A percentile compares a stretch with the other conserved stretches of the same genome.
phyloP scores from a whole-genome alignment of 768 basidiomycete genomes.

The Boletus pseudopeckii region DNA sequence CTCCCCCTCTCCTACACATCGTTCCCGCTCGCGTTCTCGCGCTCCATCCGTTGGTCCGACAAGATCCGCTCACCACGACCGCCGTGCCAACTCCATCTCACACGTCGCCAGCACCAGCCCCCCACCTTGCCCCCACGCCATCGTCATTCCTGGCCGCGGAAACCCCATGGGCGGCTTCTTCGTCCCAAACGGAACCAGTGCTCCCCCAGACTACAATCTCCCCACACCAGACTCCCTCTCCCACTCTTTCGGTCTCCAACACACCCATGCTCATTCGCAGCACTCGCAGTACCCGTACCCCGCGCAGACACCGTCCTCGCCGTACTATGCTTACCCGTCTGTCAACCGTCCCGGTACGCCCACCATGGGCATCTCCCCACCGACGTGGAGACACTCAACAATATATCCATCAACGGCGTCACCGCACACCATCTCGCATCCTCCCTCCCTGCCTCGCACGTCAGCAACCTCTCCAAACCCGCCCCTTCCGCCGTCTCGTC shows the following conservation, averaged over 20 bases:
- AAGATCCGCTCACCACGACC: slow-evolving; percentile 44
- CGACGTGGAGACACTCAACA: slow-evolving; percentile 23
- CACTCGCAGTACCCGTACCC: slow-evolving; percentile 26
- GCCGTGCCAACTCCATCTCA: slow-evolving; percentile 60
- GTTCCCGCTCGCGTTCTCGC: slow-evolving; percentile 46
- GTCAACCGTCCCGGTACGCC: slow-evolving; percentile 14
- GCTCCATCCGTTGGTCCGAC: slow-evolving; percentile 46
- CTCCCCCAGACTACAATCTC: slow-evolving; percentile 39
- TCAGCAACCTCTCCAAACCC: slow-evolving; percentile 15
- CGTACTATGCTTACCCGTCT: slow-evolving; percentile 26
- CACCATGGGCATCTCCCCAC: slow-evolving; percentile 27
- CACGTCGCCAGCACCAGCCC: slow-evolving; percentile 50
- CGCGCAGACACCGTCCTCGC: slow-evolving; percentile 29
- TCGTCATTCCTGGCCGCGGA: slow-evolving; percentile 57
- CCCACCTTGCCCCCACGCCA: slow-evolving; percentile 52
- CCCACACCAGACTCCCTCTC: slow-evolving; percentile 41
- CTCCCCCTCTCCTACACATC: slow-evolving; percentile 31
- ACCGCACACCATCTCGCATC: slow-evolving; percentile 21
- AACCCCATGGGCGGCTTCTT: slow-evolving; percentile 33
- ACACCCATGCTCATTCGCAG: slow-evolving; percentile 26
- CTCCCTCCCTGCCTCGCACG: slow-evolving; percentile 13
- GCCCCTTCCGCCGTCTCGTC: neutral
- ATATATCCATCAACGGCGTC: slow-evolving; percentile 16
- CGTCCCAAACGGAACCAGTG: slow-evolving; percentile 24
- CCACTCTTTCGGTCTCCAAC: slow-evolving; percentile 32